A percentile compares a stretch with the other conserved stretches of the same genome.
These are phyloP conservation scores for Cytospora piceae DNA, from an alignment of 2,329 filamentous ascomycete species.

Conservation along the genomic window DNA sequence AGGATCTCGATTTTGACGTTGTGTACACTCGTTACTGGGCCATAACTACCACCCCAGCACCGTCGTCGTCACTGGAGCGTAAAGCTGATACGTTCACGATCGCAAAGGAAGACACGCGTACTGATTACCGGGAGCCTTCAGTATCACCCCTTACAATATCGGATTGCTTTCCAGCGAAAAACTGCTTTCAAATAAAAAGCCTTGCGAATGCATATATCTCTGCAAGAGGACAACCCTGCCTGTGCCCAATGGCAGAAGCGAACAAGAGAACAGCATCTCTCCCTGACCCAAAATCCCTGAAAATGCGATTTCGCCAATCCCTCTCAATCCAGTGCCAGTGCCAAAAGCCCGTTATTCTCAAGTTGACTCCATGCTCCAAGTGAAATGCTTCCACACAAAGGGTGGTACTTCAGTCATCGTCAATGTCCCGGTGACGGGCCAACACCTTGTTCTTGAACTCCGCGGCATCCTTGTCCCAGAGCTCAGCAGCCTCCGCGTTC, in stretches of 20 bases:
- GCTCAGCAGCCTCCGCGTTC: conserved; percentile 92
- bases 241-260: conserved; percentile 22
- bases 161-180: background rate
- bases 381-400: conserved; percentile 28
- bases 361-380: conserved; percentile 29
- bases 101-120: background rate
- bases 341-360: conserved; percentile 23
- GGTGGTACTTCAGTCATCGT: conserved; percentile 56
- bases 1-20: background rate
- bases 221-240: conserved; percentile 13
- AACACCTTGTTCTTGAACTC: conserved; percentile 83
- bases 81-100: conserved; percentile 2
- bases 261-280: conserved; percentile 9
- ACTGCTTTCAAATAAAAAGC: conserved; percentile 2
- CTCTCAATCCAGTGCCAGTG: conserved; percentile 26
- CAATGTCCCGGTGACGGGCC: conserved; percentile 64
- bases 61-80: background rate
- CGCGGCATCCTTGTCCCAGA: conserved; percentile 87
- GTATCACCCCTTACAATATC: background rate
- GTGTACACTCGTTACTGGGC: background rate
- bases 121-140: background rate
- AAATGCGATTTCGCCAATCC: conserved; percentile 25
- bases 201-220: conserved; percentile 17
- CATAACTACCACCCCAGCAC: background rate
- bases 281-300: conserved; percentile 20